These are phyloP conservation scores for Stipa capillata DNA, from an alignment of 176 grass and related monocot species.

Conservation along the genomic window DNA sequence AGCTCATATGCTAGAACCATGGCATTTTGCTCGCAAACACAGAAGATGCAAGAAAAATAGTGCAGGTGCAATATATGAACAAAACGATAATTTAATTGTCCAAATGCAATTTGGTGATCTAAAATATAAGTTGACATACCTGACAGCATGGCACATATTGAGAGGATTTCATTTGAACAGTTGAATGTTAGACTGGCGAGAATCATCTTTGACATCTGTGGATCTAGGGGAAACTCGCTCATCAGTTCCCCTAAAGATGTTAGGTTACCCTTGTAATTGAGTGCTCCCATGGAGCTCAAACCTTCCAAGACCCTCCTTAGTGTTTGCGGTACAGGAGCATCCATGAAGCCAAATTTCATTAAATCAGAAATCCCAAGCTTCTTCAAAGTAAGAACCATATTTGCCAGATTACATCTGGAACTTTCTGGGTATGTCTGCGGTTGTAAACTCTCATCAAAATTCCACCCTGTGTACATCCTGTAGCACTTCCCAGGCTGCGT, in stretches of 20 bases:
- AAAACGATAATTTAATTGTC: neutral
- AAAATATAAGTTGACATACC: conserved; percentile 25
- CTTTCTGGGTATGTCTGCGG: conserved; percentile 93
- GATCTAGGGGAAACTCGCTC: conserved; percentile 89
- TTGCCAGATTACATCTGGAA: conserved; percentile 72
- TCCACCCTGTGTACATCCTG: conserved; percentile 77
- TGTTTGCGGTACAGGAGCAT: conserved; percentile 82
- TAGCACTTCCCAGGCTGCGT: conserved; percentile 86
- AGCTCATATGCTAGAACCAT: neutral
- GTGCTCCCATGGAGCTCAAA: conserved; percentile 69
- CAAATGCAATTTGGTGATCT: neutral
- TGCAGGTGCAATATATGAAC: neutral
- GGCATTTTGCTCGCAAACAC: neutral
- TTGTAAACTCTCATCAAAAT: conserved; percentile 73
- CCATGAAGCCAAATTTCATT: conserved; percentile 92
- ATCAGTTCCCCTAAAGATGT: conserved; percentile 68
- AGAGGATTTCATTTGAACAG: conserved; percentile 90
- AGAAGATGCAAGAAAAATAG: conserved; percentile 1
- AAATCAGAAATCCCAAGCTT: conserved; percentile 93
- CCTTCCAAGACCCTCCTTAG: conserved; percentile 78
- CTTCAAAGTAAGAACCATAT: conserved; percentile 84
- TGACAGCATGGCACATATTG: conserved; percentile 83
- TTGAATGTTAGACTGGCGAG: conserved; percentile 72
- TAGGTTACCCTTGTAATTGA: conserved; percentile 77
- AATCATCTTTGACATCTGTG: conserved; percentile 92